Percentiles rank a stretch among this genome's conserved stretches.
These are phyloP conservation scores for Zygosaccharomyces sapae DNA, from an alignment of 1,139 yeast genomes.

Conservation along the genomic window DNA sequence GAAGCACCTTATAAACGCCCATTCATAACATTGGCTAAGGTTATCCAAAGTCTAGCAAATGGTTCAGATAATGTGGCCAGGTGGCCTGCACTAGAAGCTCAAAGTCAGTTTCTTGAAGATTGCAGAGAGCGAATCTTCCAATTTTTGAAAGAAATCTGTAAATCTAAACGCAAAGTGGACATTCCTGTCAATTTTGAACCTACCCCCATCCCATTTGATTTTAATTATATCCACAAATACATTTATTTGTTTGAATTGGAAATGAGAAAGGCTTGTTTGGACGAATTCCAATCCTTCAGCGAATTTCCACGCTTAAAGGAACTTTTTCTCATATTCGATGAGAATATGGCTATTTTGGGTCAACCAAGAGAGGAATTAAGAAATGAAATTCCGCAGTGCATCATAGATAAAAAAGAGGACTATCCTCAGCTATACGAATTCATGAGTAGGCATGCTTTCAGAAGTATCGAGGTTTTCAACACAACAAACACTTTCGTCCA, in stretches of 20 bases:
- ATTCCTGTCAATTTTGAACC: slow-evolving; percentile 21
- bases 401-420: slow-evolving; percentile 45
- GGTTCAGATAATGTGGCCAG: slow-evolving; percentile 57
- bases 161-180: slow-evolving; percentile 20
- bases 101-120: slow-evolving; percentile 43
- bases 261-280: slow-evolving; percentile 44
- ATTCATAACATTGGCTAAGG: slow-evolving; percentile 76
- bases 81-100: slow-evolving; percentile 52
- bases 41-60: slow-evolving; percentile 84
- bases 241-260: slow-evolving; percentile 57
- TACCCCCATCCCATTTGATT: slow-evolving; percentile 38
- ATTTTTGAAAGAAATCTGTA: slow-evolving; percentile 44
- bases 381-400: slow-evolving; percentile 51
- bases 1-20: slow-evolving; percentile 58
- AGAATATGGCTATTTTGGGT: slow-evolving; percentile 38
- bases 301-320: slow-evolving; percentile 28
- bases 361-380: slow-evolving; percentile 46
- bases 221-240: slow-evolving; percentile 59
- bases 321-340: slow-evolving; percentile 34
- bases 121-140: slow-evolving; percentile 45
- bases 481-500: slow-evolving; percentile 46
- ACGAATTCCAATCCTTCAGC: slow-evolving; percentile 25
- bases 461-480: slow-evolving; percentile 47
- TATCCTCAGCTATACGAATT: slow-evolving; percentile 62
- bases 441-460: slow-evolving; percentile 63